phyloP scores from a whole-genome alignment of 768 basidiomycete species.

The Trametes gibbosa region DNA sequence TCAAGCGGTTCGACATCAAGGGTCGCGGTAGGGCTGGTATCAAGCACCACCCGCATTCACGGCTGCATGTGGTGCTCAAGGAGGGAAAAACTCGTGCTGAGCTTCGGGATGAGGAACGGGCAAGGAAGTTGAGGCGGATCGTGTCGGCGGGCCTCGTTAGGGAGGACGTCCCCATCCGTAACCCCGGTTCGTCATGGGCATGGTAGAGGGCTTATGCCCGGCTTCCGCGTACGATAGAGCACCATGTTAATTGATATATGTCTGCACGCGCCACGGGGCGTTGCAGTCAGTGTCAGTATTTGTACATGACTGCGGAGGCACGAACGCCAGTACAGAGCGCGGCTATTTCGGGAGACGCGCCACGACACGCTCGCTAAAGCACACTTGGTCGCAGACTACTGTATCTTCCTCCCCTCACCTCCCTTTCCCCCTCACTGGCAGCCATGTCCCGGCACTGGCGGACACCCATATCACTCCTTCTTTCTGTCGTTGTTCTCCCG shows the following conservation, averaged over 20 bases:
- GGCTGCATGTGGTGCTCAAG: conserved; percentile 71
- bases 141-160: conserved; percentile 77
- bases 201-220: conserved; percentile 51
- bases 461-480: conserved; percentile 35
- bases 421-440: conserved; percentile 9
- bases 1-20: conserved; percentile 72
- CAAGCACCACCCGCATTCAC: conserved; percentile 71
- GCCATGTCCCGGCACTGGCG: conserved; percentile 17
- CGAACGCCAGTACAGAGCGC: background rate
- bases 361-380: conserved; percentile 19
- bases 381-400: conserved; percentile 16
- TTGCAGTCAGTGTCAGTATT: background rate
- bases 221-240: conserved; percentile 10
- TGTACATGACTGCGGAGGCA: background rate
- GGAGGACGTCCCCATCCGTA: conserved; percentile 78
- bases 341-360: conserved; percentile 20
- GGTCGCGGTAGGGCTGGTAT: conserved; percentile 82
- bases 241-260: background rate
- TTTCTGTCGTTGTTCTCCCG: conserved; percentile 45
- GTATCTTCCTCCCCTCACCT: background rate
- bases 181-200: conserved; percentile 69
- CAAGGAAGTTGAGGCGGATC: conserved; percentile 69
- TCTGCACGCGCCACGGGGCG: too few relatives aligned
- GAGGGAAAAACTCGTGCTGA: conserved; percentile 80
- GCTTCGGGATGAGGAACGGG: conserved; percentile 56